phyloP scores from a whole-genome alignment of 495 filamentous ascomycete genomes.

The Hypomontagnella submonticulosa region DNA sequence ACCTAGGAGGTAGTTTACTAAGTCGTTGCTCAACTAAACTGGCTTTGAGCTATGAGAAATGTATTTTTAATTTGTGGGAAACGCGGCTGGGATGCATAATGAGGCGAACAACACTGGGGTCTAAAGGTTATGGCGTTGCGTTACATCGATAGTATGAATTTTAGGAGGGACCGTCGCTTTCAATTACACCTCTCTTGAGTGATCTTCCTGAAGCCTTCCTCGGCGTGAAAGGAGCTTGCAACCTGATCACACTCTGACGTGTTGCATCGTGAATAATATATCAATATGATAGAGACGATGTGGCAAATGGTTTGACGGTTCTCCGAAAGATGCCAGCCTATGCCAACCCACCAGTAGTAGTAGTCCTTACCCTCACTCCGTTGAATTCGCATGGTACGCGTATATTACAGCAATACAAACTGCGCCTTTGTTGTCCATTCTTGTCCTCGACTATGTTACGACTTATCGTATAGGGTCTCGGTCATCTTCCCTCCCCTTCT shows the following conservation, averaged over 20 bases:
- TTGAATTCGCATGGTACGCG: slow-evolving; percentile 31
- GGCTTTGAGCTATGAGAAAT: slow-evolving; percentile 10
- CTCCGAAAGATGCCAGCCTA: slow-evolving; percentile 36
- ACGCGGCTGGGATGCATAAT: slow-evolving; percentile 16
- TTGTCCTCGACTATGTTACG: neutral
- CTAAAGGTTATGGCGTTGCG: slow-evolving; percentile 18
- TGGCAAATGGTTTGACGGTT: slow-evolving; percentile 19
- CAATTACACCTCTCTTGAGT: too few relatives aligned
- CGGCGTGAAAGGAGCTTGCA: too few relatives aligned
- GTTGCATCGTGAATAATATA: neutral
- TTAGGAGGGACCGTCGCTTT: neutral
- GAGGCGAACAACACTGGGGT: neutral
- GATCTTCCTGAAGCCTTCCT: neutral
- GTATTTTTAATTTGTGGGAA: slow-evolving; percentile 26
- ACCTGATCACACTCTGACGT: too few relatives aligned
- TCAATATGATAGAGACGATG: slow-evolving; percentile 9
- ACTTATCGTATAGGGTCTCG: too few relatives aligned
- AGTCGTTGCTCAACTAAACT: neutral
- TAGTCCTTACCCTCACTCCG: slow-evolving; percentile 23
- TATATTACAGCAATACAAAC: slow-evolving; percentile 36
- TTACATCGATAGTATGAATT: slow-evolving; percentile 1
- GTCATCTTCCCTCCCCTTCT: too few relatives aligned
- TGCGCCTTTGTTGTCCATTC: slow-evolving; percentile 2
- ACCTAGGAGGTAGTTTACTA: slow-evolving; percentile 37
- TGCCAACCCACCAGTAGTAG: slow-evolving; percentile 32